Conservation (phyloP, 2,329 filamentous ascomycete genomes). For the Alternaria panax region DNA sequence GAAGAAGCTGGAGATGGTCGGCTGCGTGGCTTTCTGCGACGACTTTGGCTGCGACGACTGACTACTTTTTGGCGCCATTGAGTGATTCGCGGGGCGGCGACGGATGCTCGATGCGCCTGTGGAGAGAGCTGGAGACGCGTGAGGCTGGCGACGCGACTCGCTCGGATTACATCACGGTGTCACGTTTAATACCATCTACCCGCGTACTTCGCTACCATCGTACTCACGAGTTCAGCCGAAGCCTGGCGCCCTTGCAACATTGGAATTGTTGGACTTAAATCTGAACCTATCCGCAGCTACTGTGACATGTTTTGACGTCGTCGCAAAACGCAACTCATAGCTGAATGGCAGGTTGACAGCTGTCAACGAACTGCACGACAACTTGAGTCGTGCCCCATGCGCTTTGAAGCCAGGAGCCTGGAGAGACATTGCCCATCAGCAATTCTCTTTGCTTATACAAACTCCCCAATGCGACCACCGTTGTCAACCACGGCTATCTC, state of each 20-base stretch:
- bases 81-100: slow-evolving; percentile 9
- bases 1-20: slow-evolving; percentile 88
- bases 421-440: background rate
- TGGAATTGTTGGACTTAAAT: too few relatives aligned
- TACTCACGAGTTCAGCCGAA: background rate
- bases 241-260: background rate
- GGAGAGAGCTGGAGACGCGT: slow-evolving; percentile 25
- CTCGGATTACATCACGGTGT: slow-evolving; percentile 28
- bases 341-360: too few relatives aligned
- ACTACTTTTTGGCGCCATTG: slow-evolving; percentile 50
- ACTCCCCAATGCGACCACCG: background rate
- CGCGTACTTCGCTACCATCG: background rate
- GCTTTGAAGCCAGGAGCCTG: too few relatives aligned
- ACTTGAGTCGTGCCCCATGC: background rate
- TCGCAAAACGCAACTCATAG: too few relatives aligned
- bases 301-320: too few relatives aligned
- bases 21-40: slow-evolving; percentile 70
- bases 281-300: too few relatives aligned
- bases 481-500: background rate
- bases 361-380: too few relatives aligned
- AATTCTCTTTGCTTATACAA: slow-evolving; percentile 1
- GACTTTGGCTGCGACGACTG: slow-evolving; percentile 39
- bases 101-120: slow-evolving; percentile 15
- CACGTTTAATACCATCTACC: slow-evolving; percentile 21
- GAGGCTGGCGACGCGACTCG: slow-evolving; percentile 14